Conservation (phyloP, 116 monocot species). For the Zostera marina region DNA sequence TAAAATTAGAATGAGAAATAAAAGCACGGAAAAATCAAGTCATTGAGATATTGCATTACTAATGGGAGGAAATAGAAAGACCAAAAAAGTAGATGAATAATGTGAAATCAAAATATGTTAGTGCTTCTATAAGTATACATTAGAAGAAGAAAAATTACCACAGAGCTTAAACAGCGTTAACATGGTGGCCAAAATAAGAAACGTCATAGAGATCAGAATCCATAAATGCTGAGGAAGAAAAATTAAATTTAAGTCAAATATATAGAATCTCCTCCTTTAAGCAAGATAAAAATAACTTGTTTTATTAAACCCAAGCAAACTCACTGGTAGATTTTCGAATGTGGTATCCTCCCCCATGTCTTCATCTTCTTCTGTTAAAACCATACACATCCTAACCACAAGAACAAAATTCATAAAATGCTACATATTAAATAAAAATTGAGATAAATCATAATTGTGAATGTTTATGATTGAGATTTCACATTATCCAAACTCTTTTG, state of each 20-base stretch:
- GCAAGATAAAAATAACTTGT: neutral
- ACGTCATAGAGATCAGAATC: conserved; percentile 94
- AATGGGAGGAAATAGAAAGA: no score
- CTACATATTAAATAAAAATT: neutral
- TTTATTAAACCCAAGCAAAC: conserved; percentile 8
- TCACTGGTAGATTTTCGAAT: conserved; percentile 94
- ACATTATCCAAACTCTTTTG: no score
- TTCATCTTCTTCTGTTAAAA: conserved; percentile 97
- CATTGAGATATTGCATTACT: no score
- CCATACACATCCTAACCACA: conserved; percentile 59
- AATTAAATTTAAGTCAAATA: neutral
- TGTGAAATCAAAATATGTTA: no score
- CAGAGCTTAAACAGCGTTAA: conserved; percentile 92
- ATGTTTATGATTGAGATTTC: no score
- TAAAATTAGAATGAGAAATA: no score
- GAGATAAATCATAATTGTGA: no score
- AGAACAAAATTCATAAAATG: neutral
- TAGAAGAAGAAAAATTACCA: conserved; percentile 39
- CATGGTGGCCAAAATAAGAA: conserved; percentile 76
- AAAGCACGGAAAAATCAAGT: no score
- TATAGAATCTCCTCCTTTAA: neutral
- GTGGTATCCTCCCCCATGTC: conserved; percentile 94
- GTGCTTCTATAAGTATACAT: no score
- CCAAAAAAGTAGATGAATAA: no score
- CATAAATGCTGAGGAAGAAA: conserved; percentile 61